Conservation (phyloP, 2,329 filamentous ascomycete genomes). For the Juglanconis oblonga region DNA sequence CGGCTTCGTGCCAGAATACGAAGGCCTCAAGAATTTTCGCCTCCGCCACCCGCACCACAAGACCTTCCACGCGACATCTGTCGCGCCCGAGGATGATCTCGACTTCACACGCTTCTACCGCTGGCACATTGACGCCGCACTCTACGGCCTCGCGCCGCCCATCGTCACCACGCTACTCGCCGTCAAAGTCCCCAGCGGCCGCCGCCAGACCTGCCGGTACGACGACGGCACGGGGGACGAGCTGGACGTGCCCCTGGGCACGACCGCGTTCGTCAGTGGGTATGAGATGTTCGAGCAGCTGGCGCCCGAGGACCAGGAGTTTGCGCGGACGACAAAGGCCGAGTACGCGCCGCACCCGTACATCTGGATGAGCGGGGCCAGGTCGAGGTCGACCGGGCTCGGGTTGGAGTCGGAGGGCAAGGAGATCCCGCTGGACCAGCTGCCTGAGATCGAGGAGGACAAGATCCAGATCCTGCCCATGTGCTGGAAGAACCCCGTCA, state of each 20-base stretch:
- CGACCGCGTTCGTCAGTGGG: constrained; percentile 71
- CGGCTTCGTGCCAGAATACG: constrained; percentile 65
- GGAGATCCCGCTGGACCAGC: constrained; percentile 39
- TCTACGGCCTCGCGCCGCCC: constrained; percentile 73
- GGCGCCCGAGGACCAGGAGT: constrained; percentile 62
- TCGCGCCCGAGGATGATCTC: constrained; percentile 51
- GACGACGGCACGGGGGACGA: constrained; percentile 68
- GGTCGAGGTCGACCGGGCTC: constrained; percentile 64
- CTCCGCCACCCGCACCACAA: constrained; percentile 74
- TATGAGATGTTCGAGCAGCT: constrained; percentile 69
- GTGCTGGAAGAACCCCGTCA: constrained; percentile 74
- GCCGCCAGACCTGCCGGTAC: constrained; percentile 66
- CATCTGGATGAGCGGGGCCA: constrained; percentile 74
- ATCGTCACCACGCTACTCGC: constrained; percentile 71
- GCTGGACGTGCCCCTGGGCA: constrained; percentile 68
- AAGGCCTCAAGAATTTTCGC: constrained; percentile 65
- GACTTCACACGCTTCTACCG: constrained; percentile 62
- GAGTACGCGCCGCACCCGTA: constrained; percentile 80
- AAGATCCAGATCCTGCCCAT: constrained; percentile 73
- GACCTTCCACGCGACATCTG: constrained; percentile 67
- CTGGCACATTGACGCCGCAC: constrained; percentile 78
- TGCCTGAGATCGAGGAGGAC: constrained; percentile 56
- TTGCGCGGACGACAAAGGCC: constrained; percentile 63
- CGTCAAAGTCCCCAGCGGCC: constrained; percentile 66
- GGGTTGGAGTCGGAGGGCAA: constrained; percentile 66